Base-by-base conservation (phyloP, 2,329 filamentous ascomycete genomes). In the Ophiocordyceps camponoti-leonardi region DNA sequence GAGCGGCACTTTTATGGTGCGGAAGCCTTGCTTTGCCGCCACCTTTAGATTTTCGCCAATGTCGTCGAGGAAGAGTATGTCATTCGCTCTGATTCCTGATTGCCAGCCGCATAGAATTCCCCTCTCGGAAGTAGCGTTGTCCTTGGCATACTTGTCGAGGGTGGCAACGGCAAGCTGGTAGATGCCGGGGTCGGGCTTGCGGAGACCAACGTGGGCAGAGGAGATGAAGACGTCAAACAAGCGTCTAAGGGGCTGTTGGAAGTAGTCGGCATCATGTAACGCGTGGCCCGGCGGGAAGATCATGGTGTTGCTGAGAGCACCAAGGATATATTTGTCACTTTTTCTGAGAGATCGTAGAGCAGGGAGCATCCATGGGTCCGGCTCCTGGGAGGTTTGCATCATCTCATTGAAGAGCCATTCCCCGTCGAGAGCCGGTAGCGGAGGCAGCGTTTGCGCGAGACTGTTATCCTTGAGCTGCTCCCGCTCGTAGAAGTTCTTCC, bases 1-100 rank as follows among this genome's bases (percentile, higher is more conserved):
- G 26, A 96, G 64, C 10, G 75, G 68, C 1, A 96, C 92, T 63
- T 90, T 94, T 51, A 96, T 73, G 0, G 90, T 96, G 46, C 72
- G 65, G 60, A 96, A 81, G 0, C 90, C 90, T 20, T 79, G 67
- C 43, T 71, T 72, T 62, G 72, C 83, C 1, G 79, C 92, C 41
- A 73, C 81, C 67, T 88, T 92, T 47, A 96, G 62, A 59, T 98
- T 98, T 62, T 88, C 80, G 2, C 92, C 92, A 59, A 98, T 94
- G 55, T 95, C 88, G 59, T 95, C 92, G 44, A 95, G 64, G 59
- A 98, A 98, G 5, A 94, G 64, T 41, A 95, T 68, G 46, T 95
- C 86, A 1, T 66, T 66, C 0, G 81, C 65, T 46, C 65, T 61
- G 10, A 93, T 67, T 0, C 71, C 67, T 5, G 45, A 62, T 16